Evolutionary conservation across 1,284 basidiomycete species (phyloP), one percentile per base, ranked within the genome.

Genomic region (Pseudozyma flocculosa): DNA sequence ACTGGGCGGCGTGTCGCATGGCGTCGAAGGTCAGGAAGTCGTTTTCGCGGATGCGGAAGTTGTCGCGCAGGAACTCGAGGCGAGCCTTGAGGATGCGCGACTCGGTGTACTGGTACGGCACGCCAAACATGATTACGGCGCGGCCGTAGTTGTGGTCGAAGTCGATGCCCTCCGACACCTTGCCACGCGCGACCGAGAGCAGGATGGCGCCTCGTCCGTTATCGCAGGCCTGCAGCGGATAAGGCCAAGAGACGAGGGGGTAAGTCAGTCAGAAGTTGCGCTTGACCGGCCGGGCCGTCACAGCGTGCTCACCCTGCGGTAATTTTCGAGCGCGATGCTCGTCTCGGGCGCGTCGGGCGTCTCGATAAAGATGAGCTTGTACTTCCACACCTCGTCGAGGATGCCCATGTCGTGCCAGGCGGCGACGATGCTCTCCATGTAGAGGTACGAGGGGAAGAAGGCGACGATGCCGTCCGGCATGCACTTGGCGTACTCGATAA

Each of bases 361-460:
- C 81, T 99, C 95, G 43, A 99, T 95, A 73, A 99, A 99, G 60
- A 99, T 93, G 42, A 99, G 84, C 81, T 99, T 99, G 82, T 98
- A 87, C 81, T 98, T 98, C 93, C 95, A 97, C 18, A 96, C 95
- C 82, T 99, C 93, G 73, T 94, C 96, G 58, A 99, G 82, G 68
- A 98, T 98, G 42, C 94, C 95, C 95, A 99, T 98, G 78, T 99
- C 95, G 78, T 97, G 96, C 95, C 95, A 99, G 14, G 95, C 95
- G 2, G 92, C 92, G 19, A 98, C 95, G 63, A 99, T 99, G 32
- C 90, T 93, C 80, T 99, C 95, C 95, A 99, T 99, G 80, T 99
- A 99, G 23, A 99, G 85, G 81, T 99, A 99, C 78, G 90, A 93
- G 17, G 95, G 95, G 81, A 99, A 99, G 84, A 99, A 99, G 9